phyloP scores from a whole-genome alignment of 768 basidiomycete species.

The Arthromyces matolae region DNA sequence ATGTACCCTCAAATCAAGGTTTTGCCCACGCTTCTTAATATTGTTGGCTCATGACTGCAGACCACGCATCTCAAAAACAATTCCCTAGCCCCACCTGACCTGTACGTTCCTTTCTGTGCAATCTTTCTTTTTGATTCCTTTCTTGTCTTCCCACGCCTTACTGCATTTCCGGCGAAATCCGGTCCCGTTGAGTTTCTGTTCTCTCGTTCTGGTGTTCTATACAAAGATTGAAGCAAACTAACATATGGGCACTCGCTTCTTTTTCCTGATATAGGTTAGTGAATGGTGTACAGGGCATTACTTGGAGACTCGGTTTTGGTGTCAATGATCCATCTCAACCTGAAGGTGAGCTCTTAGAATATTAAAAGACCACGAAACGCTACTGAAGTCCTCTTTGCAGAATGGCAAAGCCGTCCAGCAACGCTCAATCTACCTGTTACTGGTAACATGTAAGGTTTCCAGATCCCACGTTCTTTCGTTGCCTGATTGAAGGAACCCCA shows the following conservation, averaged over 20 bases:
- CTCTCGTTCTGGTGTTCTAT: conserved; percentile 4
- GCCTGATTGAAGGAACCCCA: conserved; percentile 18
- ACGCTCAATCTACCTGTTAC: conserved; percentile 50
- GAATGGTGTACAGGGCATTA: conserved; percentile 58
- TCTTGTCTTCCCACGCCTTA: conserved; percentile 15
- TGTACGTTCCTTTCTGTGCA: conserved; percentile 37
- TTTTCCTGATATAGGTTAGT: conserved; percentile 34
- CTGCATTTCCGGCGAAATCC: conserved; percentile 12
- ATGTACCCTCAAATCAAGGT: conserved; percentile 3
- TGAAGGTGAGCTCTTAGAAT: conserved; percentile 39
- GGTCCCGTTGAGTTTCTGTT: conserved; percentile 11
- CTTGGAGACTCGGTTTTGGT: conserved; percentile 62
- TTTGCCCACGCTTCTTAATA: conserved; percentile 1
- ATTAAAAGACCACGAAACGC: neutral
- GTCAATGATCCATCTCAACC: conserved; percentile 47
- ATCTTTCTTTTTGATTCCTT: conserved; percentile 1
- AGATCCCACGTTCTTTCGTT: conserved; percentile 1
- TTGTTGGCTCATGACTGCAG: conserved; percentile 22
- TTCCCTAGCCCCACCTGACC: conserved; percentile 54
- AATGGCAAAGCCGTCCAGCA: conserved; percentile 58
- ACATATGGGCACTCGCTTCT: conserved; percentile 1
- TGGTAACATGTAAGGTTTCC: conserved; percentile 39
- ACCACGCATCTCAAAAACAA: conserved; percentile 51
- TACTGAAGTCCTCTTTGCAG: conserved; percentile 25
- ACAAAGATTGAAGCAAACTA: conserved; percentile 4